Evolutionary conservation across 2,329 filamentous ascomycete genomes (phyloP), one percentile per base, ranked within the genome.

Genomic region (Dactylonectria estremocensis): DNA sequence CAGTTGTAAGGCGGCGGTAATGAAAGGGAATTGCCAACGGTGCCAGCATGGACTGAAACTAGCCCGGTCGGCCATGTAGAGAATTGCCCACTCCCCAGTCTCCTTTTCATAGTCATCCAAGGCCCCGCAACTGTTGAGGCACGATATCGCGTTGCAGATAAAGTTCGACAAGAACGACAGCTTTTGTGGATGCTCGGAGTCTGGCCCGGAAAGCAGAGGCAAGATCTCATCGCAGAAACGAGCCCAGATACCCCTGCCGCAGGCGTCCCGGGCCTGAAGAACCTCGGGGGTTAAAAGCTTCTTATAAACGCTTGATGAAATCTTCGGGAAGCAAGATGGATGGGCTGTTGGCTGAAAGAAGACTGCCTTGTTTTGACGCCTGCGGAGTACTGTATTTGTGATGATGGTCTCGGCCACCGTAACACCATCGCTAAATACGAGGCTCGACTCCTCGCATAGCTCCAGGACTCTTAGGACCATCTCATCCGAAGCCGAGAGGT

Each of bases 321-420:
- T 70, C 2, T 28, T 40, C 1, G 67, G 66, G 22, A 56, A 59
- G 46, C 75, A 76, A 11, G 75, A 77, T 1, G 77, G 76, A 28
- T 79, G 77, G 0, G 65, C 50, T 2, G 72, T 72, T 10, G 71
- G 61, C 4, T 31, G 10, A 2, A 33, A 8, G 31, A 45, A 55
- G 18, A 52, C 11, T 5, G 31, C 28, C 13, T 43, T 2, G 20
- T 53, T 40, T 37, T 31, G 5, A 35, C 53, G 16, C 24, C 37
- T n/a, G 11, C 31, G n/a, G 22, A 74, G 64, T 24, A 55, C 68
- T 6, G 73, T 77, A 24, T 76, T 78, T 1, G 66, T 70, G 18
- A 81, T 72, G 2, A 80, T 74, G 1, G 74, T 79, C 64, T 80
- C 79, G 14, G 77, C 74, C 3, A 76, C 71, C 6, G 76, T 77